Evolutionary conservation across 768 basidiomycete species (phyloP).

Genomic region (Xerocomellus amylosporus): DNA sequence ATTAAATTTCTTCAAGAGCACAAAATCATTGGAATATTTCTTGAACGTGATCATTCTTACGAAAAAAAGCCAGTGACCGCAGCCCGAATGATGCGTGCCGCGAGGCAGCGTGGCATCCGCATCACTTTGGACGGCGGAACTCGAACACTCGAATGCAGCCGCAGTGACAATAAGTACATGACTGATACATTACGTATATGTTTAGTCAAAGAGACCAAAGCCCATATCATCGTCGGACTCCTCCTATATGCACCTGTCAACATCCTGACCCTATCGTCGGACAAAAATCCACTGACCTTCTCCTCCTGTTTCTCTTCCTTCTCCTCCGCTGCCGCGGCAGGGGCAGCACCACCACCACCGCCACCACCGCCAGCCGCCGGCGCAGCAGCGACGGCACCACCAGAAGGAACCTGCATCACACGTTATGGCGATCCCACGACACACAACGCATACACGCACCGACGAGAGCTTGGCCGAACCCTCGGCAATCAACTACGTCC

Average conservation of each 20-base stretch:
- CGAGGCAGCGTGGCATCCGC: no score
- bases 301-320: constrained; percentile 90
- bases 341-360: constrained; percentile 46
- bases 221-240: constrained; percentile 99
- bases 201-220: constrained; percentile 96
- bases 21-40: no score
- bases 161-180: neutral
- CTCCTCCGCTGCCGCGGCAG: constrained; percentile 65
- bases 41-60: no score
- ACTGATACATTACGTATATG: neutral
- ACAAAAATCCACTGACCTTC: constrained; percentile 51
- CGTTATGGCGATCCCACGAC: constrained; percentile 4
- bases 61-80: no score
- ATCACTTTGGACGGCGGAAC: no score
- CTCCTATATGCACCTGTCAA: constrained; percentile 48
- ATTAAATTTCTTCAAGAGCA: no score
- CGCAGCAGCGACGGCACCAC: constrained; percentile 70
- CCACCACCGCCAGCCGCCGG: constrained; percentile 40
- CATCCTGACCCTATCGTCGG: neutral
- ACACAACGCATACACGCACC: constrained; percentile 45
- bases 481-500: constrained; percentile 77
- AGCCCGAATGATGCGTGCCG: no score
- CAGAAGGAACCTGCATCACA: constrained; percentile 76
- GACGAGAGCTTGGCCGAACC: constrained; percentile 93
- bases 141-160: no score